Conservation (phyloP, 2,329 filamentous ascomycete genomes). For the Alternaria atra region DNA sequence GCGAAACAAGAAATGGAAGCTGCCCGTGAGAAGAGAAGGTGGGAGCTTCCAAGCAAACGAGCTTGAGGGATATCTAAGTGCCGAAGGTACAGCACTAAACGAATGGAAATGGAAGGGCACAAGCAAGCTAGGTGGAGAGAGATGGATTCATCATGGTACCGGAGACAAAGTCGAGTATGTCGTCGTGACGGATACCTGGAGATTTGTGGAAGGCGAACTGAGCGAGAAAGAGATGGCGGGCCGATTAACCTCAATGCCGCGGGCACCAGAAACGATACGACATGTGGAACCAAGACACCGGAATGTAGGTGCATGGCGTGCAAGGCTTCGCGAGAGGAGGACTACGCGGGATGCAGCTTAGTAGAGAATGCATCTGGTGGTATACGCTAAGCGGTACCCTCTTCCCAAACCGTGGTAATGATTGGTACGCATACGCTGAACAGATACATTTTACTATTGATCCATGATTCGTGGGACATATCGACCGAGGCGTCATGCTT, state of each 20-base stretch:
- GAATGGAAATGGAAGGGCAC: conserved; percentile 24
- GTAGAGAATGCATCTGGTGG: not conserved
- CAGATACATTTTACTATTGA: not conserved
- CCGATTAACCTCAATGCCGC: not conserved
- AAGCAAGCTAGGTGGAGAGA: conserved; percentile 15
- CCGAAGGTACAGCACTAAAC: conserved; percentile 11
- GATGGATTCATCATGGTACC: conserved; percentile 15
- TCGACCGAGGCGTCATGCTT: not conserved
- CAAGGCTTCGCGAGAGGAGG: not conserved
- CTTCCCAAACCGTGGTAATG: not conserved
- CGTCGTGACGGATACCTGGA: conserved; percentile 19
- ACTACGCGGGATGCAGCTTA: not conserved
- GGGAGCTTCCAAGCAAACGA: not conserved
- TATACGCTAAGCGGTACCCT: not conserved
- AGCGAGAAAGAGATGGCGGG: conserved; percentile 3
- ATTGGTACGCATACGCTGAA: not conserved
- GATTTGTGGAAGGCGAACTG: conserved; percentile 10
- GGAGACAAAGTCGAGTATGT: conserved; percentile 15
- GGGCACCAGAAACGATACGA: not conserved
- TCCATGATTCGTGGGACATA: not conserved
- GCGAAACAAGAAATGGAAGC: conserved; percentile 19
- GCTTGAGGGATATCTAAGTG: conserved; percentile 19
- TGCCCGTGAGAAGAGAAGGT: conserved; percentile 7
- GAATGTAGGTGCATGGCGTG: not conserved
- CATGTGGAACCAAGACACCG: not conserved